Percentiles rank a stretch among this genome's conserved stretches.
These are phyloP conservation scores for Argentina anserina DNA, from an alignment of 306 rosid species.

Conservation along the genomic window DNA sequence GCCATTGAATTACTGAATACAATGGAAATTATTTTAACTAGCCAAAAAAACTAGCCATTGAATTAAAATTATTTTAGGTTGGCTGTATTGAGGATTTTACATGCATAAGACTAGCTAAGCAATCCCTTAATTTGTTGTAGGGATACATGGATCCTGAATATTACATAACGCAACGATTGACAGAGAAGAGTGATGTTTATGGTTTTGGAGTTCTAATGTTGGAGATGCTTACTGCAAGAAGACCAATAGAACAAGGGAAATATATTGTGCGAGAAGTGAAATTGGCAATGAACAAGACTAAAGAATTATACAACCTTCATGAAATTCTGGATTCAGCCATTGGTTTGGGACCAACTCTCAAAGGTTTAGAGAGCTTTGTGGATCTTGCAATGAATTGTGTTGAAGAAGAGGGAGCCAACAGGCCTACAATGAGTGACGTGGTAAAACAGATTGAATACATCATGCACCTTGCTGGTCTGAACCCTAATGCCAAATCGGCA, in stretches of 20 bases:
- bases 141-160: constrained; percentile 54
- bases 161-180: constrained; percentile 15
- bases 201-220: constrained; percentile 63
- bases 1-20: neutral
- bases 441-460: constrained; percentile 55
- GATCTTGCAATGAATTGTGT: constrained; percentile 54
- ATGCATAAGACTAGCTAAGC: neutral
- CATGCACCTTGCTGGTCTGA: constrained; percentile 43
- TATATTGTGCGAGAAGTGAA: constrained; percentile 53
- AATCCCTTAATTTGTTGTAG: constrained; percentile 14
- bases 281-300: constrained; percentile 41
- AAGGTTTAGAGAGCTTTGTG: constrained; percentile 49
- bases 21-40: too few relatives aligned
- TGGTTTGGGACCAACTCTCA: constrained; percentile 19
- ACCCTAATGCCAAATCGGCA: constrained; percentile 43
- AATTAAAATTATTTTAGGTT: constrained; percentile 24
- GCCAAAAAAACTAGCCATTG: neutral
- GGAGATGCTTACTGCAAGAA: constrained; percentile 53
- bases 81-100: neutral
- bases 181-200: constrained; percentile 47
- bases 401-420: constrained; percentile 42
- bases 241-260: constrained; percentile 53
- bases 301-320: constrained; percentile 29
- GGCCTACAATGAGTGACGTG: constrained; percentile 58
- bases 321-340: constrained; percentile 38